Base-by-base conservation (phyloP, 176 grass and related monocot species). In the Dactylis glomerata region DNA sequence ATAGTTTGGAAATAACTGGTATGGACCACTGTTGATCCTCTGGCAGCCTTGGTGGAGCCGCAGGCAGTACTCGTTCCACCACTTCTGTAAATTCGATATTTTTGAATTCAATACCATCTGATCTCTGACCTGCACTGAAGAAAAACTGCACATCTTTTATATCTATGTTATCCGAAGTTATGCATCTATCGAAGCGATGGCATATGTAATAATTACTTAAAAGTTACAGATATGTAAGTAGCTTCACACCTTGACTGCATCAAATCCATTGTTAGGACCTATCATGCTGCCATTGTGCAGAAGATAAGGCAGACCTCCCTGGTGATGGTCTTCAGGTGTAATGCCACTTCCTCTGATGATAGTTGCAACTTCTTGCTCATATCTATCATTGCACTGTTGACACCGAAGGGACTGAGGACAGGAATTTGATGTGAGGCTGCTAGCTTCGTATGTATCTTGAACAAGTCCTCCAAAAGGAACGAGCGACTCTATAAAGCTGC, bases 51-150 rank as follows among this genome's bases (percentile, higher is more conserved):
- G 82, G 52, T 94, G 91, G 52, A 84, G 62, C 14, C 41, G 67
- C 57, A 92, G 73, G 58, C 96, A 92, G 75, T 91, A 89, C 14
- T 92, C 93, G 3, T 88, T 94, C 91, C 96, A 94, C 54, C 93
- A 94, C 81, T 94, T 96, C 77, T 91, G 84, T 22, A 99, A 78
- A 80, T 99, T 89, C 44, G 73, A 30, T 16, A 91, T 81, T 81
- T 96, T 94, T 23, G 87, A 83, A 67, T 95, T 91, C 75, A 94
- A 76, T 22, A 92, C 77, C 83, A 87, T 78, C 73, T 89, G 89
- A 88, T 89, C 96, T 87, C 91, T 87, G 80, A 52, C 91, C 96
- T 94, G 93, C 87, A 96, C 80, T 86, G 87, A 87, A 94, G 85
- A 85, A 88, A 95, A 94, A 89, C 70, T 83, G 75, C 28, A 85